phyloP scores from a whole-genome alignment of 257 asterid genomes.

The Galeopsis tetrahit region DNA sequence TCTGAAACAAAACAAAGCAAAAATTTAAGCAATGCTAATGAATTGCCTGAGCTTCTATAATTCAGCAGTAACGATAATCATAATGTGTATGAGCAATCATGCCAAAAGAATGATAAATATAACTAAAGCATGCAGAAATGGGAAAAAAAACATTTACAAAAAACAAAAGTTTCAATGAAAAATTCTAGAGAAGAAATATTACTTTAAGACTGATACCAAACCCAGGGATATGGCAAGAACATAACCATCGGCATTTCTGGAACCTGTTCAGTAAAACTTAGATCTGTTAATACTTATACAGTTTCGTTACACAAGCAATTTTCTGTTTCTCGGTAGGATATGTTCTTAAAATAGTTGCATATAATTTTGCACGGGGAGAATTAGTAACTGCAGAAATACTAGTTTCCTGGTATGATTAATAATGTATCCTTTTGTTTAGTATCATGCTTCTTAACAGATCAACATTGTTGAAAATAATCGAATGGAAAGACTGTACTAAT shows the following conservation, averaged over 20 bases:
- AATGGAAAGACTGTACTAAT: not conserved
- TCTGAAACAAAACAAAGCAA: too few relatives aligned
- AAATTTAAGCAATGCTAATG: not conserved
- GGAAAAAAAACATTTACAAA: not conserved
- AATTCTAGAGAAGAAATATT: slow-evolving; percentile 42
- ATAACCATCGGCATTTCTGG: slow-evolving; percentile 69
- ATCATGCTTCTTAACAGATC: not conserved
- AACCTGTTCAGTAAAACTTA: slow-evolving; percentile 57
- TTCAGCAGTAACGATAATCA: not conserved
- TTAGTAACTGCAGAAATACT: not conserved
- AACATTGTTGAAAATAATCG: not conserved
- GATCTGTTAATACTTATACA: slow-evolving; percentile 21
- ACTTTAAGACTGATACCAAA: slow-evolving; percentile 80
- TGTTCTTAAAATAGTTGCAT: slow-evolving; percentile 3
- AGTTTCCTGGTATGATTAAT: not conserved
- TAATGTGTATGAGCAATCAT: not conserved
- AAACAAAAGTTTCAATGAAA: not conserved
- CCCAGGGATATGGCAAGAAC: slow-evolving; percentile 92
- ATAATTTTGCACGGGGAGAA: not conserved
- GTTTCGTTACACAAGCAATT: not conserved
- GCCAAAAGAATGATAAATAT: slow-evolving; percentile 26
- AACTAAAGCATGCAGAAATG: slow-evolving; percentile 6
- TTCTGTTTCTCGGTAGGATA: not conserved
- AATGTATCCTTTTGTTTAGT: not conserved
- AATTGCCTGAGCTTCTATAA: not conserved